Evolutionary conservation across 192 early-diverging fungal genomes (phyloP), one percentile per base, ranked within the genome.

Genomic region (Dimargaris xerosporica): DNA sequence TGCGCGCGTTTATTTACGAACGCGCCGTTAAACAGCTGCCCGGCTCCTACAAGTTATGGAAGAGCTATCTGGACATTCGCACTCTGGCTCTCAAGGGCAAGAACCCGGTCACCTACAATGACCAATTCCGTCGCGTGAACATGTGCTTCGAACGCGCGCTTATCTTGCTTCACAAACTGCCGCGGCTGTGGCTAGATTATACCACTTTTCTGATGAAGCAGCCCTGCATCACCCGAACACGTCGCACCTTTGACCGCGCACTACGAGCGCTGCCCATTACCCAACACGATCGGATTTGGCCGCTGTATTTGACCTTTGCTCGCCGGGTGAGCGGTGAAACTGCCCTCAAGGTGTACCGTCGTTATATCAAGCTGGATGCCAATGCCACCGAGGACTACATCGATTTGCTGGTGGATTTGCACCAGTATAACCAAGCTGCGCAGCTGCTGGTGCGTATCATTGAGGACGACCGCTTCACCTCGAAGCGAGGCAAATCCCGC

Each of bases 11-110:
- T 31, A 70, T 96, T 0, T 93, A 86, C 71, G 94, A 97, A 67
- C 86, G 96, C 10, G 94, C 94, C 1, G 71, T 96, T 26, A 77
- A 80, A 48, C 77, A 83, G 34, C 73, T 99, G 5, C 96, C 96
- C 2, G 90, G 93, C 6, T 93, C 90, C 9, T 99, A 95, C 73
- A 96, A 95, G 70, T 78, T 99, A 4, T 99, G 94, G 94, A 91
- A 90, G 65, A 65, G 72, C 44, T 94, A 96, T 67, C 70, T 96
- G 39, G 86, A 88, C 65, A 66, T 82, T 29, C 82, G 90, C 25
- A 65, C 71, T 19, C 55, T 69, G 23, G 48, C 29, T 21, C 51
- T 85, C 11, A 55, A 70, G 3, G 75, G 73, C 30, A 59, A 73
- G 25, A 82, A 84, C 62, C 78, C 81, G 30, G 63, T 80, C 7